Evolutionary conservation across 495 filamentous ascomycete species (phyloP), one percentile per base, ranked within the genome.

Genomic region (Aspergillus olivimuriae): DNA sequence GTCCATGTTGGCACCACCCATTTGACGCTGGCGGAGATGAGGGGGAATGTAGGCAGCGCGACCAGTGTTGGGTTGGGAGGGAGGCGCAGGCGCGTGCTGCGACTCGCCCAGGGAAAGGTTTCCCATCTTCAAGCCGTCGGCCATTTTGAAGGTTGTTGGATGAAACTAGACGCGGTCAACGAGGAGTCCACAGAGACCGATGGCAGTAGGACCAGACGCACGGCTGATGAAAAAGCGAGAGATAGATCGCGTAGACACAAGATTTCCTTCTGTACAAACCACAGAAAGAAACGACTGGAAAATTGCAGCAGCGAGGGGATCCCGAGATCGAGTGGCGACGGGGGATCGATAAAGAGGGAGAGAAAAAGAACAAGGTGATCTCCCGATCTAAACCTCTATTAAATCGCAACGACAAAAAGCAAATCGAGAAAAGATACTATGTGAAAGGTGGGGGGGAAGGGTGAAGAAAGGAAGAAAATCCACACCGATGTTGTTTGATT

Each of bases 41-140:
- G 92, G 92, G 53, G 92, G 92, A 61, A 97, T 95, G 73, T 98
- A 98, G 36, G 92, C 78, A 53, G 79, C 81, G 53, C 86, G 86
- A 48, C 74, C 75, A 51, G 70, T 66, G 50, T 56, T 28, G 37
- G 47, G 18, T 26, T 43, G 33, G 42, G 53, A 58, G 39, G 58
- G 56, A 45, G 70, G 69, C 56, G 86, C 58, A 45, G 70, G 69
- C 56, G 86, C 84, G 62, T 88, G 78, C 61, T 84, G 81, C 39
- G 73, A 84, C 50, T 83, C 80, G 62, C 77, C 77, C 52, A 95
- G 74, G 62, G 75, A 84, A 58, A 95, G 74, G 62, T 84, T 82
- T 65, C 78, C 81, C 85, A 96, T 90, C 65, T 89, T 88, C 53
- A 98, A 81, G 72, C 94, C 82, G 66, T 95, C 89, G 66, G 92